These are phyloP conservation scores for Trichoderma arundinaceum DNA, from an alignment of 2,329 filamentous ascomycete species.

Conservation along the genomic window DNA sequence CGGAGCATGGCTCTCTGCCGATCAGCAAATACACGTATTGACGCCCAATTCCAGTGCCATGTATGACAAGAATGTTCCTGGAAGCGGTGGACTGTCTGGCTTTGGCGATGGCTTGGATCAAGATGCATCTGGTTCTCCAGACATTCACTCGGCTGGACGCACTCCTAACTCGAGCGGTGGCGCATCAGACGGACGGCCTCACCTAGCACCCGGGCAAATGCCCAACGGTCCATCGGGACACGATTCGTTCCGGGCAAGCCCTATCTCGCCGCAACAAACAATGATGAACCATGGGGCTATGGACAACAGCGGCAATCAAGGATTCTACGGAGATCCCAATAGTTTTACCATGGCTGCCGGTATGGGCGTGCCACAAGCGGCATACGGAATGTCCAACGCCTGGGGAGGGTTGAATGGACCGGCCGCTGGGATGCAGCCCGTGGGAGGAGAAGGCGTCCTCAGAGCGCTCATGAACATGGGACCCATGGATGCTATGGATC, in stretches of 20 bases:
- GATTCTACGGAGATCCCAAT: slow-evolving; percentile 49
- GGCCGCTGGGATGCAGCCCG: slow-evolving; percentile 56
- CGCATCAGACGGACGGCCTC: slow-evolving; percentile 42
- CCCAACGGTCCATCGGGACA: slow-evolving; percentile 45
- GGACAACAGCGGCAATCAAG: slow-evolving; percentile 42
- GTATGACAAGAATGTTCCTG: slow-evolving; percentile 44
- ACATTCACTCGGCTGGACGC: slow-evolving; percentile 58
- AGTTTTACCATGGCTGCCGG: slow-evolving; percentile 45
- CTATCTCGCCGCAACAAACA: slow-evolving; percentile 53
- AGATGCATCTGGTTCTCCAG: slow-evolving; percentile 56
- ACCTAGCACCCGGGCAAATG: slow-evolving; percentile 42
- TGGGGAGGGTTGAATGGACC: slow-evolving; percentile 54
- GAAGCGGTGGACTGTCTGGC: slow-evolving; percentile 41
- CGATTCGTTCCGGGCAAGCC: slow-evolving; percentile 59
- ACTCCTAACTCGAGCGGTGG: slow-evolving; percentile 63
- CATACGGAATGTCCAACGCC: slow-evolving; percentile 51
- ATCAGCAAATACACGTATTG: slow-evolving; percentile 48
- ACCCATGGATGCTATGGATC: slow-evolving; percentile 65
- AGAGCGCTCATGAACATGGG: slow-evolving; percentile 63
- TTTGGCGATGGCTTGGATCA: slow-evolving; percentile 54
- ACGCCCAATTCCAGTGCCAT: slow-evolving; percentile 45
- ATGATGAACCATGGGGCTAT: slow-evolving; percentile 47
- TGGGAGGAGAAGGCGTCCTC: slow-evolving; percentile 63
- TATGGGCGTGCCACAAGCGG: slow-evolving; percentile 37
- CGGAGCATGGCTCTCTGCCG: slow-evolving; percentile 48